Conservation (phyloP, 2,329 filamentous ascomycete genomes). For the Aureobasidium uvarum region DNA sequence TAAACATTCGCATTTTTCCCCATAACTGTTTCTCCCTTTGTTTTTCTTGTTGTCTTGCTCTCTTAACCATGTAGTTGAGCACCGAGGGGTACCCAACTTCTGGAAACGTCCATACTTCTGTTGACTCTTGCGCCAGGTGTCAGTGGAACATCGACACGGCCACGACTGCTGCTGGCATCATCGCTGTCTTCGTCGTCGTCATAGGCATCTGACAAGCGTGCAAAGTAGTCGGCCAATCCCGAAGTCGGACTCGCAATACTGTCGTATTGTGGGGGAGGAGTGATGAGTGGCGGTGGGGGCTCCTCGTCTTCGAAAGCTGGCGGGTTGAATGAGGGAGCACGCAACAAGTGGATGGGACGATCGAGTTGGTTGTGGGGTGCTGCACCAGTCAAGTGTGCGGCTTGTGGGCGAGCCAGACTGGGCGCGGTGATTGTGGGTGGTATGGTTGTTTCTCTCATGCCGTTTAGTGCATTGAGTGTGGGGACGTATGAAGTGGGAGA, state of each 20-base stretch:
- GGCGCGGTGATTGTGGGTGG: slow-evolving; percentile 40
- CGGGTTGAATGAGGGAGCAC: slow-evolving; percentile 82
- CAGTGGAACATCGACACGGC: slow-evolving; percentile 57
- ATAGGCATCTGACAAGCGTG: slow-evolving; percentile 65
- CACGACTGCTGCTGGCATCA: slow-evolving; percentile 36
- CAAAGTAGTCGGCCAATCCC: slow-evolving; percentile 81
- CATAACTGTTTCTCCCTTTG: neutral
- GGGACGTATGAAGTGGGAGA: slow-evolving; percentile 54
- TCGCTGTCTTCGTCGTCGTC: slow-evolving; percentile 61
- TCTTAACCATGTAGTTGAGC: slow-evolving; percentile 10
- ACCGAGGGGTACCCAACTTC: slow-evolving; percentile 48
- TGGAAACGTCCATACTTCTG: slow-evolving; percentile 62
- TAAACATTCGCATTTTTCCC: neutral
- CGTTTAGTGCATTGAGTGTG: slow-evolving; percentile 57
- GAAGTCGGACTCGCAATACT: slow-evolving; percentile 69
- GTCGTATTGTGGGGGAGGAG: slow-evolving; percentile 83
- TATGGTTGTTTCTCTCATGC: slow-evolving; percentile 34
- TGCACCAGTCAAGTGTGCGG: slow-evolving; percentile 46
- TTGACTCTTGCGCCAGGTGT: slow-evolving; percentile 63
- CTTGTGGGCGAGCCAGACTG: slow-evolving; percentile 53
- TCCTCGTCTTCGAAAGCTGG: slow-evolving; percentile 81
- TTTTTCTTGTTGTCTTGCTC: neutral
- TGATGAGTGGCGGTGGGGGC: slow-evolving; percentile 69
- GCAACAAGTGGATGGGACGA: slow-evolving; percentile 79
- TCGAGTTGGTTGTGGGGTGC: slow-evolving; percentile 48